Evolutionary conservation across 495 filamentous ascomycete genomes (phyloP).

Genomic region (Choiromyces venosus): DNA sequence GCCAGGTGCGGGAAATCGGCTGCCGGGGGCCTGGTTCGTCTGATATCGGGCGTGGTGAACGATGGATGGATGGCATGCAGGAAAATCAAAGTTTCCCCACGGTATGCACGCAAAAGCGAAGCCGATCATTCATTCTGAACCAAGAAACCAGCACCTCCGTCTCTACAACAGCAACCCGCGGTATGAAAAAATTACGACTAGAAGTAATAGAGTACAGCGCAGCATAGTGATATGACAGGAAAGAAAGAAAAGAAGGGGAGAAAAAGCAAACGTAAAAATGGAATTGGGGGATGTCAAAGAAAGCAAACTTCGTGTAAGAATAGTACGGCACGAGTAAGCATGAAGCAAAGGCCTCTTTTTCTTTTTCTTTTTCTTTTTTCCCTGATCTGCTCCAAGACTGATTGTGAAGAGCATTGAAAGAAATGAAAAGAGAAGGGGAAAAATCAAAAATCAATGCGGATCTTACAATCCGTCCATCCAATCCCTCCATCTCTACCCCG

Average conservation of each 20-base stretch:
- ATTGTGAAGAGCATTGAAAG: neutral
- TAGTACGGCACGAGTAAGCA: neutral
- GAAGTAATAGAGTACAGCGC: neutral
- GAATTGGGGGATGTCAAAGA: neutral
- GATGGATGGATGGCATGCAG: neutral
- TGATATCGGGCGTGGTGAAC: neutral
- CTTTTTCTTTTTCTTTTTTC: no score
- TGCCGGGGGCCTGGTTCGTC: neutral
- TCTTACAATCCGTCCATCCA: neutral
- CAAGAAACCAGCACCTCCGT: neutral
- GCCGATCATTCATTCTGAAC: neutral
- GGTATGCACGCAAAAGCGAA: conserved; percentile 3
- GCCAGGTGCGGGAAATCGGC: neutral
- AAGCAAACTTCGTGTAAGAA: neutral
- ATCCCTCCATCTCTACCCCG: neutral
- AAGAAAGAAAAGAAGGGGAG: neutral
- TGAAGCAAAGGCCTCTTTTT: neutral
- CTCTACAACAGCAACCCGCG: neutral
- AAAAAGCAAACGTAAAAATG: neutral
- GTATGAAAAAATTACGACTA: neutral
- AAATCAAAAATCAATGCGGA: neutral
- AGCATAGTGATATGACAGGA: neutral
- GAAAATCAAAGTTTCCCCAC: neutral
- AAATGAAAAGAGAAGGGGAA: neutral
- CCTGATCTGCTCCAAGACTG: neutral